Conservation (phyloP, 495 filamentous ascomycete genomes). For the Neurospora sp. region DNA sequence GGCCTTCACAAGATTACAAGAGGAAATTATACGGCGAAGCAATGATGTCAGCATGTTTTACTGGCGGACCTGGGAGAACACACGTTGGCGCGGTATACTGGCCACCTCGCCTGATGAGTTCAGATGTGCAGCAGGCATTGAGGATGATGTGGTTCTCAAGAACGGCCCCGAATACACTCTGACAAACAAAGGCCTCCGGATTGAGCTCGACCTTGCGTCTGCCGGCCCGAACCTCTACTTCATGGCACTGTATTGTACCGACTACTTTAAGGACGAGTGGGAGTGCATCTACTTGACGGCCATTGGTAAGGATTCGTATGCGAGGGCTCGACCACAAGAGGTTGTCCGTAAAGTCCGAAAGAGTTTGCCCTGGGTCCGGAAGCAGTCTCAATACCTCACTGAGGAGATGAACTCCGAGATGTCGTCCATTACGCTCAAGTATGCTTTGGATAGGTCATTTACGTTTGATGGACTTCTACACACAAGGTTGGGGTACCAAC, state of each 20-base stretch:
- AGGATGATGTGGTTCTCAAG: background rate
- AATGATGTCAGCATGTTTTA: slow-evolving; percentile 14
- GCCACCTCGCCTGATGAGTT: background rate
- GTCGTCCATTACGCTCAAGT: background rate
- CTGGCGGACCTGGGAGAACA: slow-evolving; percentile 1
- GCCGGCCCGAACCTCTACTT: background rate
- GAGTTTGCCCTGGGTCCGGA: background rate
- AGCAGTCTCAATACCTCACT: background rate
- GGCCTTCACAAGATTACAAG: slow-evolving; percentile 17
- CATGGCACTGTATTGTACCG: background rate
- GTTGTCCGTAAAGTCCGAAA: background rate
- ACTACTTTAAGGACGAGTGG: background rate
- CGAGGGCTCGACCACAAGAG: background rate
- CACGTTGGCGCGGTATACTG: background rate
- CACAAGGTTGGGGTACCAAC: background rate
- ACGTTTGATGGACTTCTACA: background rate
- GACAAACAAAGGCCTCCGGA: background rate
- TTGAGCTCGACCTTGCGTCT: background rate
- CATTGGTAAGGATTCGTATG: background rate
- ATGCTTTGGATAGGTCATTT: background rate
- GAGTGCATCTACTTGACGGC: background rate
- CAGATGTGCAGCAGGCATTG: background rate
- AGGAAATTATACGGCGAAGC: slow-evolving; percentile 14
- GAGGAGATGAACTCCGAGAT: background rate
- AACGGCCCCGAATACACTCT: background rate